phyloP scores from a whole-genome alignment of 2,329 filamentous ascomycete species.

The Drechslerella stenobrocha region DNA sequence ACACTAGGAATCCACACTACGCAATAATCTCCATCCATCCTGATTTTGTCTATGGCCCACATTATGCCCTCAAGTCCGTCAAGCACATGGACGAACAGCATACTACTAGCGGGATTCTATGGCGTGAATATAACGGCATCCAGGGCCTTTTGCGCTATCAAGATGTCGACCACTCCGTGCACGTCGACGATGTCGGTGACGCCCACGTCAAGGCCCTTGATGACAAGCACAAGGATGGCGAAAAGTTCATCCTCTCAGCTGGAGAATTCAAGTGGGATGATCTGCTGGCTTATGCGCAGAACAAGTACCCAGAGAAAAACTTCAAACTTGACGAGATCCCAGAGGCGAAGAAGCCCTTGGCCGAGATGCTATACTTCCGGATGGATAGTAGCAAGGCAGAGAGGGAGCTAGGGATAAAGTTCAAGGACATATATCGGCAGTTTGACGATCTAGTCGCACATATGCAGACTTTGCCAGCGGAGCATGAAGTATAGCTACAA shows the following conservation, averaged over 20 bases:
- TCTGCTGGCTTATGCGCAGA: conserved; percentile 26
- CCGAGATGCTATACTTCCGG: conserved; percentile 18
- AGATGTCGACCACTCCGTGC: conserved; percentile 34
- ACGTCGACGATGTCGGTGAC: conserved; percentile 37
- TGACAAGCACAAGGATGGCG: conserved; percentile 29
- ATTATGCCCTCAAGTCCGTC: conserved; percentile 24
- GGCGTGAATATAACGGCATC: conserved; percentile 40
- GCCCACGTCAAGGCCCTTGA: conserved; percentile 36
- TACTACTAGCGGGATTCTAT: conserved; percentile 28
- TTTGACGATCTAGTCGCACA: conserved; percentile 32
- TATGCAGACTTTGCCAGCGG: conserved; percentile 15
- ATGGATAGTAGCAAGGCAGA: conserved; percentile 42
- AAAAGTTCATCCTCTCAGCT: conserved; percentile 26
- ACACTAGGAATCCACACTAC: conserved; percentile 34
- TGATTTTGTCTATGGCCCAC: conserved; percentile 35
- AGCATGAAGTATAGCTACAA: background rate
- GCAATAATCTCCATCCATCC: conserved; percentile 35
- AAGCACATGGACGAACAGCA: conserved; percentile 25
- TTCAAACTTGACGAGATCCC: conserved; percentile 34
- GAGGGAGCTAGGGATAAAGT: conserved; percentile 39
- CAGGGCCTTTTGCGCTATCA: conserved; percentile 35
- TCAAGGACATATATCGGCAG: conserved; percentile 34
- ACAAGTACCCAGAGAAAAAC: conserved; percentile 28
- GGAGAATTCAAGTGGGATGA: conserved; percentile 46
- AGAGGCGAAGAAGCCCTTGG: conserved; percentile 27